A percentile compares a stretch with the other conserved stretches of the same genome.
Conservation (phyloP, 495 filamentous ascomycete species). For the Talaromyces adpressus region DNA sequence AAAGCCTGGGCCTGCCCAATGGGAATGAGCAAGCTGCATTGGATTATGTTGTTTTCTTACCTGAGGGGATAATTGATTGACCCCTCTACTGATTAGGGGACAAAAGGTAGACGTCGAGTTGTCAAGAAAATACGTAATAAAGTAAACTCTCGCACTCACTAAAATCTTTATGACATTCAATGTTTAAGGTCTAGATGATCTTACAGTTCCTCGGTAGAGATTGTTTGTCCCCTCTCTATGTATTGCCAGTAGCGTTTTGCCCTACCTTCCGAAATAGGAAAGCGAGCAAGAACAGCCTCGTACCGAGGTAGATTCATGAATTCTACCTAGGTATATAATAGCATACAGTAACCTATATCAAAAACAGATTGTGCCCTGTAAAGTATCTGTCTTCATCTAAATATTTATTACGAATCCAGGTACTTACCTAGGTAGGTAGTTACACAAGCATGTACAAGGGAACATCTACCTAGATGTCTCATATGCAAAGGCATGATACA, state of each 20-base stretch:
- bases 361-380: neutral
- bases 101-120: too few relatives aligned
- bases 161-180: neutral
- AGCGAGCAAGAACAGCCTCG: neutral
- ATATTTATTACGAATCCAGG: neutral
- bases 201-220: neutral
- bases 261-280: neutral
- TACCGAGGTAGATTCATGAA: neutral
- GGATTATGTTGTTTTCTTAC: slow-evolving; percentile 59
- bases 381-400: neutral
- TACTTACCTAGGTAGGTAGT: neutral
- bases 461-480: neutral
- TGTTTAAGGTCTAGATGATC: neutral
- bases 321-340: too few relatives aligned
- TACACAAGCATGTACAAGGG: neutral
- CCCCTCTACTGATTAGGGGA: too few relatives aligned
- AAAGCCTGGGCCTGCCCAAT: slow-evolving; percentile 51
- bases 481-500: neutral
- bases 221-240: neutral
- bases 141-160: neutral
- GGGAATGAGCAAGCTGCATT: slow-evolving; percentile 55
- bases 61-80: slow-evolving; percentile 51
- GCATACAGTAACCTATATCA: neutral
- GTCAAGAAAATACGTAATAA: neutral
- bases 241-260: neutral